These are phyloP conservation scores for Oryza coarctata DNA, from an alignment of 176 grass and related monocot species.

Conservation along the genomic window DNA sequence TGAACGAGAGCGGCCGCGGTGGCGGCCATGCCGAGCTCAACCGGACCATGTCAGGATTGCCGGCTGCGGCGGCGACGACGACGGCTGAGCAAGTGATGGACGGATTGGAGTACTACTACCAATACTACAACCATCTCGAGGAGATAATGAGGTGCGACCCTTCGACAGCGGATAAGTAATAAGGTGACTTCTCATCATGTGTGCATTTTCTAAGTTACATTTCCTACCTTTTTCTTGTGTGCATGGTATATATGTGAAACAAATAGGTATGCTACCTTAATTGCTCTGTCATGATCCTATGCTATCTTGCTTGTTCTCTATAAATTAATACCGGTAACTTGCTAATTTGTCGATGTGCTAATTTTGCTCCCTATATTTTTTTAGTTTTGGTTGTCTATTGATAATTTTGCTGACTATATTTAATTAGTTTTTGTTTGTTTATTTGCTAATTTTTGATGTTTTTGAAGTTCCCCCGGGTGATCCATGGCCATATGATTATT, in stretches of 20 bases:
- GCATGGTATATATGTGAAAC: neutral
- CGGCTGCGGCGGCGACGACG: neutral
- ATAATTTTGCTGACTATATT: neutral
- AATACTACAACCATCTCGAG: conserved; percentile 44
- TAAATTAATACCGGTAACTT: neutral
- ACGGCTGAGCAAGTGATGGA: conserved; percentile 22
- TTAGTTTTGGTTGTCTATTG: conserved; percentile 3
- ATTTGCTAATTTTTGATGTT: neutral
- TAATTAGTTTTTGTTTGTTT: conserved; percentile 1
- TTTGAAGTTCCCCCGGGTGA: neutral
- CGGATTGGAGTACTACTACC: conserved; percentile 42
- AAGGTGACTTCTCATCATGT: conserved; percentile 38
- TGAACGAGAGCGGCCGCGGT: neutral
- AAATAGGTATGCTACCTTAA: too few species aligned
- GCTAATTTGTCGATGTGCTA: neutral
- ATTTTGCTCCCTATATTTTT: neutral
- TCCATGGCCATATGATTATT: neutral
- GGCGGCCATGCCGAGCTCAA: neutral
- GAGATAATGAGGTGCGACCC: conserved; percentile 23
- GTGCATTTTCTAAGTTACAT: too few species aligned
- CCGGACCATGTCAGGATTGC: neutral
- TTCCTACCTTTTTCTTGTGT: neutral
- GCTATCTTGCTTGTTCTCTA: neutral
- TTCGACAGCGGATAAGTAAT: conserved; percentile 24
- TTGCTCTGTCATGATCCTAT: conserved; percentile 25